Base-by-base conservation (phyloP, 805 yeast genomes). In the Hyphopichia homilentoma region DNA sequence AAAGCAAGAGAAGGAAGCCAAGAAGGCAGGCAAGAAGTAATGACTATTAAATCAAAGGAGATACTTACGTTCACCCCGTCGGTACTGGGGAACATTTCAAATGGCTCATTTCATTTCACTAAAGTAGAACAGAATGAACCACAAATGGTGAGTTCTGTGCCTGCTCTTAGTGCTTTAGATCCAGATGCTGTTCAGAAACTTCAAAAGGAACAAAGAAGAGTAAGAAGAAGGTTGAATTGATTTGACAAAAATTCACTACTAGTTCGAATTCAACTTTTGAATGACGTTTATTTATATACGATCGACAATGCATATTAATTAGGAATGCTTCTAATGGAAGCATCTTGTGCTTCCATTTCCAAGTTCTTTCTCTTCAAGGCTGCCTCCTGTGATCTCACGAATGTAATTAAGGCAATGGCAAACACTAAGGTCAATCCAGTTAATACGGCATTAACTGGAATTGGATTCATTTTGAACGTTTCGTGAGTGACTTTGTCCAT, bases 401-500 rank as follows among this genome's bases (percentile, higher is more conserved):
- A 74, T 9, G 43, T 43, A 18, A 77, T 50, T 41, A 79, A 59
- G 3, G 57, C 34, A 3, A 52, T 36, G 1, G 82, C 85, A 39
- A 76, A 61, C 3, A 81, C 19, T 1, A 70, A 53, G 2, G 94
- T 85, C 21, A 73, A 45, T 0, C 50, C 35, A 1, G 85, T 67
- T 37, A 90, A 64, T 1, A 68, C 36, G 0, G 63, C 26, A 54
- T 89, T 89, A 16, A 86, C 73, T 0, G 97, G 96, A 2, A 68
- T 69, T 14, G 97, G 97, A 54, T 89, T 79, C 75, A 76, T 76
- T 31, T 74, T 41, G 53, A 84, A 83, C 5, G 65, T 57, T 21
- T 69, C 67, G 52, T 86, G 95, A 0, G 96, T 88, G 22, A 71
- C 45, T 27, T 62, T 64, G 52, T 89, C 97, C 50, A 90, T 57